Evolutionary conservation across 768 basidiomycete genomes (phyloP).

Genomic region (Zangia roseola): DNA sequence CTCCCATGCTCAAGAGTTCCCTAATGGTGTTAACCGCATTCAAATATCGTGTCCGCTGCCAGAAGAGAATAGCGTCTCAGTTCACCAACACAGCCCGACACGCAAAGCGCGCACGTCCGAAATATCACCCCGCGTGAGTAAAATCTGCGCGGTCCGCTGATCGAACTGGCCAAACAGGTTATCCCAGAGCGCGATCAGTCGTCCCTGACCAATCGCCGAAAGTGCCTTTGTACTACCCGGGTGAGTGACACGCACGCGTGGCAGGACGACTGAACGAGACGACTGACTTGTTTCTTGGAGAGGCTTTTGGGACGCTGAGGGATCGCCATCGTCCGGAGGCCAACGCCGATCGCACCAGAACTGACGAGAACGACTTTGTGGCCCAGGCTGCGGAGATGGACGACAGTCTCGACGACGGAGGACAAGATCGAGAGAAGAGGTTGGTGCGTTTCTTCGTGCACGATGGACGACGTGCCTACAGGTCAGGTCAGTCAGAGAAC

Average conservation of each 20-base stretch:
- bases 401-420: slow-evolving; percentile 87
- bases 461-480: slow-evolving; percentile 89
- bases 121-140: slow-evolving; percentile 94
- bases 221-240: slow-evolving; percentile 62
- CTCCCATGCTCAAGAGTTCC: slow-evolving; percentile 89
- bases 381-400: slow-evolving; percentile 70
- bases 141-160: slow-evolving; percentile 93
- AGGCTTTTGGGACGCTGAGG: slow-evolving; percentile 78
- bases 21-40: slow-evolving; percentile 96
- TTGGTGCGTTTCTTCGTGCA: slow-evolving; percentile 90
- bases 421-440: slow-evolving; percentile 91
- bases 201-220: slow-evolving; percentile 95
- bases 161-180: slow-evolving; percentile 92
- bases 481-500: slow-evolving; percentile 8
- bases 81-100: neutral
- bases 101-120: slow-evolving; percentile 68
- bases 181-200: slow-evolving; percentile 96
- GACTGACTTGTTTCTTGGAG: slow-evolving; percentile 84
- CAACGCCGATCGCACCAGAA: slow-evolving; percentile 97
- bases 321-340: slow-evolving; percentile 87
- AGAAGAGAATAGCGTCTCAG: slow-evolving; percentile 8
- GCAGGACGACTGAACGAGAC: neutral
- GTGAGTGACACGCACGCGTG: slow-evolving; percentile 10
- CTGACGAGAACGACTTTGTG: slow-evolving; percentile 96
- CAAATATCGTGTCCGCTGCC: slow-evolving; percentile 87